Percentiles rank a stretch among this genome's conserved stretches.
Evolutionary conservation across 2,329 filamentous ascomycete species (phyloP).

Genomic region (Aspergillus jensenii): DNA sequence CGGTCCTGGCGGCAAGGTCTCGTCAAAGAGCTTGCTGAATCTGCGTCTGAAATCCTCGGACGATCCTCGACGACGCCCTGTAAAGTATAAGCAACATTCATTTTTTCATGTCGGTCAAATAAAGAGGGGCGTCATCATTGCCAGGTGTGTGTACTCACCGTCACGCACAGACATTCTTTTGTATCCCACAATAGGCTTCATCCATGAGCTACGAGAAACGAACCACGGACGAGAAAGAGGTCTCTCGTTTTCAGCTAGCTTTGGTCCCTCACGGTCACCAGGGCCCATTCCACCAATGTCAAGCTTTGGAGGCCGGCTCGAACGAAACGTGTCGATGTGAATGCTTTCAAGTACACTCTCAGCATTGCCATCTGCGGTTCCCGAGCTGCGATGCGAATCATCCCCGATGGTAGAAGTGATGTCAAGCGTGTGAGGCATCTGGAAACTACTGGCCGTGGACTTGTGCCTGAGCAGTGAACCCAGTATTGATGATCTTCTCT

Average conservation of each 20-base stretch:
- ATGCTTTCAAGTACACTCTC: constrained; percentile 7
- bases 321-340: constrained; percentile 6
- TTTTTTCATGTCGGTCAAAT: background rate
- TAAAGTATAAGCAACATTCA: background rate
- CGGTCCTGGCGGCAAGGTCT: constrained; percentile 25
- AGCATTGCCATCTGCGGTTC: background rate
- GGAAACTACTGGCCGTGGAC: background rate
- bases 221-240: constrained; percentile 15
- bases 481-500: constrained; percentile 14
- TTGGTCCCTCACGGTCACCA: background rate
- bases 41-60: constrained; percentile 34
- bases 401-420: background rate
- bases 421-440: background rate
- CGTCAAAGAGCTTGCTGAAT: constrained; percentile 35
- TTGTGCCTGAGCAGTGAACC: constrained; percentile 4
- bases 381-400: constrained; percentile 1
- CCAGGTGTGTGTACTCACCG: constrained; percentile 7
- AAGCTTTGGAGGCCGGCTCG: constrained; percentile 4
- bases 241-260: constrained; percentile 1
- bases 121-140: background rate
- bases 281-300: background rate
- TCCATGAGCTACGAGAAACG: constrained; percentile 20
- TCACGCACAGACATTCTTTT: constrained; percentile 12
- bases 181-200: constrained; percentile 17
- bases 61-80: constrained; percentile 27